Base-by-base conservation (phyloP, 179 eudicot species). In the Silene vulgaris region DNA sequence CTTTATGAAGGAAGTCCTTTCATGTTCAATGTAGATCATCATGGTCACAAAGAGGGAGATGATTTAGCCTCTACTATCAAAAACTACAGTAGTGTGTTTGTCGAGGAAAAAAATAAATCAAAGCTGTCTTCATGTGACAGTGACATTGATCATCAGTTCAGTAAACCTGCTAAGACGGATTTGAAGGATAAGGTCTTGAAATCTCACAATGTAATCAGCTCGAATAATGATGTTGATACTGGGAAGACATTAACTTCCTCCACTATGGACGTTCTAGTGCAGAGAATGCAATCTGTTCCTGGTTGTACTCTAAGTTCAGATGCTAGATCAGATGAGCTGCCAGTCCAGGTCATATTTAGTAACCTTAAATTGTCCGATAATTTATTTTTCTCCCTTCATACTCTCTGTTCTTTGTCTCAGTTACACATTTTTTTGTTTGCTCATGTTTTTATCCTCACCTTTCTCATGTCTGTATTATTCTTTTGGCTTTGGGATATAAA, bases 81-180 rank as follows among this genome's bases (percentile, higher is more conserved):
- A 70, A 78, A 69, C 8, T 37, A 43, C 61, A 74, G 63, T 76
- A 68, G 79, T 80, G 77, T 78, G 48, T 29, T 78, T 66, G 40
- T 3, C 23, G 77, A 67, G 48, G 75, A 56, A 35, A 70, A 40
- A 26, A 57, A 71, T 65, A 74, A 65, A n/a, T 72, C 78, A 52
- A 75, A 74, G 77, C 64, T 81, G 76, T 52, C 83, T 45, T 29
- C 77, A 8, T 43, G 71, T 74, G 80, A 68, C 70, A 54, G 71
- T 74, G 80, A 68, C 70, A 54, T 61, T 8, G 67, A 81, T 67
- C 48, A 32, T 69, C 76, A 19, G 32, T 62, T 14, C 63, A 65
- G 74, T 26, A 37, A 7, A 23, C 45, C 75, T 76, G 76, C 50
- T 74, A 81, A 65, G 64, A 69, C 74, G 13, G 80, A 70, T 75